phyloP scores from a whole-genome alignment of 2,329 filamentous ascomycete genomes.

The Alternaria tenuissima region DNA sequence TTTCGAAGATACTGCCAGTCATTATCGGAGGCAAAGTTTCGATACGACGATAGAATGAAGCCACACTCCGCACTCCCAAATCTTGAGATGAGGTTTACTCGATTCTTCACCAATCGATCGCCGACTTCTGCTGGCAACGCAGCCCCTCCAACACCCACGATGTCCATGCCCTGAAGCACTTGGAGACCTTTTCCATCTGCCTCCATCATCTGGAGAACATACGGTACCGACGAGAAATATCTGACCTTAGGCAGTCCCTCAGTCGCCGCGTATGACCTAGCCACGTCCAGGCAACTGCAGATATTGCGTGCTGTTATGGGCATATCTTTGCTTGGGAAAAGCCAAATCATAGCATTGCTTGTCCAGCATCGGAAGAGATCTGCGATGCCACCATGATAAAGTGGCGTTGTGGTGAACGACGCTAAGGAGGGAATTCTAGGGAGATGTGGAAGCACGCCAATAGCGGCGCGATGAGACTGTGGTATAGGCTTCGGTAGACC shows the following conservation, averaged over 20 bases:
- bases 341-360: constrained; percentile 66
- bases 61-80: constrained; percentile 73
- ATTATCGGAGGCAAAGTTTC: constrained; percentile 62
- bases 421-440: constrained; percentile 47
- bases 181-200: constrained; percentile 86
- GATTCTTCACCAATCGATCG: constrained; percentile 59
- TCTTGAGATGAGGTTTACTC: constrained; percentile 67
- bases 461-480: constrained; percentile 64
- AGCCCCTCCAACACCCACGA: constrained; percentile 71
- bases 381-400: constrained; percentile 71
- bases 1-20: constrained; percentile 69
- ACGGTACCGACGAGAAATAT: constrained; percentile 75
- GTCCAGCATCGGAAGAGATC: constrained; percentile 71
- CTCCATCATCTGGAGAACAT: constrained; percentile 87
- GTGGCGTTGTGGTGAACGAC: constrained; percentile 71
- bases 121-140: constrained; percentile 64
- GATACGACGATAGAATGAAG: constrained; percentile 69
- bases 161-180: constrained; percentile 64
- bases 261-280: constrained; percentile 33
- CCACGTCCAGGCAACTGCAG: constrained; percentile 55
- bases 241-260: constrained; percentile 50
- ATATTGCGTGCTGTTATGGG: constrained; percentile 67
- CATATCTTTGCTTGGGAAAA: constrained; percentile 65
- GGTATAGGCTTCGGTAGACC: constrained; percentile 70
- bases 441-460: constrained; percentile 64